phyloP scores from a whole-genome alignment of 1,284 basidiomycete genomes.

The Rhizopogon hawkerae region DNA sequence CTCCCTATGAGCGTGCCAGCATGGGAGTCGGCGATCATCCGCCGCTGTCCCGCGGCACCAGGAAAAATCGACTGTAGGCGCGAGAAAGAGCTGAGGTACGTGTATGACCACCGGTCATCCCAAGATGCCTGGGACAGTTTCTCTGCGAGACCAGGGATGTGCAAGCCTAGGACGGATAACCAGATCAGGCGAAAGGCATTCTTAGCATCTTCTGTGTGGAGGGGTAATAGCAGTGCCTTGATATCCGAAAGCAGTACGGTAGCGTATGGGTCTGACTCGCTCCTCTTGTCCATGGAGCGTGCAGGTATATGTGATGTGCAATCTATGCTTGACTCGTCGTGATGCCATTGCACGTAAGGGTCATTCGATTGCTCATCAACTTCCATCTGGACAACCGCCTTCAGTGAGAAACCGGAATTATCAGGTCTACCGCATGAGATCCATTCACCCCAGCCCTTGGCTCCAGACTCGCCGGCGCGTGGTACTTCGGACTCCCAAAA shows the following conservation, averaged over 20 bases:
- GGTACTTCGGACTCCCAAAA: slow-evolving; percentile 72
- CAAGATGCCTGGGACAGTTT: slow-evolving; percentile 35
- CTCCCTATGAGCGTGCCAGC: slow-evolving; percentile 59
- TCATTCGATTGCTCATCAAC: slow-evolving; percentile 32
- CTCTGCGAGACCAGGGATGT: slow-evolving; percentile 54
- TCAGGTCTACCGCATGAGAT: slow-evolving; percentile 33
- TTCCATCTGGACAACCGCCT: slow-evolving; percentile 12
- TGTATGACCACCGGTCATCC: slow-evolving; percentile 61
- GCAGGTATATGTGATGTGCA: slow-evolving; percentile 39
- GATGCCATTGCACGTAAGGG: slow-evolving; percentile 65
- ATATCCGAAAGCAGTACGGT: slow-evolving; percentile 79
- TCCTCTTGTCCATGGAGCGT: slow-evolving; percentile 49
- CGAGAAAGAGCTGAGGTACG: slow-evolving; percentile 34
- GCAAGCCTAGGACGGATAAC: slow-evolving; percentile 71
- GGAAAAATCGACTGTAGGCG: slow-evolving; percentile 51
- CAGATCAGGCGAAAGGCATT: slow-evolving; percentile 66
- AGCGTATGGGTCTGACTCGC: slow-evolving; percentile 69
- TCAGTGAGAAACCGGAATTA: slow-evolving; percentile 10
- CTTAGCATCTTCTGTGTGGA: slow-evolving; percentile 47
- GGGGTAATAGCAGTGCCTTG: slow-evolving; percentile 54
- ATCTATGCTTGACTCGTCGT: slow-evolving; percentile 49
- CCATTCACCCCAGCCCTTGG: slow-evolving; percentile 61
- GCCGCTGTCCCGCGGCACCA: slow-evolving; percentile 21
- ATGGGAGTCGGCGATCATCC: slow-evolving; percentile 45
- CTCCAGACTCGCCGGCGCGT: slow-evolving; percentile 52